Conservation (phyloP, 192 early-diverging fungal species). For the Podila clonocystis region DNA sequence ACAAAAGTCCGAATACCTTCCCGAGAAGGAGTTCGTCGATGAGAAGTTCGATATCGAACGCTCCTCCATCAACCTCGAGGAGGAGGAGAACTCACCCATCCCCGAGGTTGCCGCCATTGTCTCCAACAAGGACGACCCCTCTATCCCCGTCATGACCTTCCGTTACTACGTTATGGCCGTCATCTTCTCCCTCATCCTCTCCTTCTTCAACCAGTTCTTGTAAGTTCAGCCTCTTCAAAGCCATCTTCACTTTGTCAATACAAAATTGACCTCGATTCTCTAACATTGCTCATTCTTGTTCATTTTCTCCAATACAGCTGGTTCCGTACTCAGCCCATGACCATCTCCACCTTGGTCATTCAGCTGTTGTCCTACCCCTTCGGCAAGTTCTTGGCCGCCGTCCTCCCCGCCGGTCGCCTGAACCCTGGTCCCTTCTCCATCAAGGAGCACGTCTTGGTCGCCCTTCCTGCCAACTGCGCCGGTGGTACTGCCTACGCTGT, state of each 20-base stretch:
- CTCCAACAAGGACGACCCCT: conserved; percentile 34
- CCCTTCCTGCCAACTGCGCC: too few relatives aligned
- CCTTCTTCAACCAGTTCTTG: too few relatives aligned
- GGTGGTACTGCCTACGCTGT: too few relatives aligned
- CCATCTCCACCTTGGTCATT: conserved; percentile 21
- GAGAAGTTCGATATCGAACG: conserved; percentile 3
- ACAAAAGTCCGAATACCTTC: neutral
- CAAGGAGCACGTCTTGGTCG: too few relatives aligned
- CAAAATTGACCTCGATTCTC: neutral
- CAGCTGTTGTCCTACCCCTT: conserved; percentile 22
- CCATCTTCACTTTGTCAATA: neutral
- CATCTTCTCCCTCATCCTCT: conserved; percentile 7
- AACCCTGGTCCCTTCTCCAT: conserved; percentile 57
- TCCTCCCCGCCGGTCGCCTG: conserved; percentile 62
- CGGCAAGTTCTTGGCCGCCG: conserved; percentile 19
- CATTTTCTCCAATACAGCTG: neutral
- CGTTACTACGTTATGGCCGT: conserved; percentile 54
- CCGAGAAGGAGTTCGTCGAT: neutral
- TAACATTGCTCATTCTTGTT: conserved; percentile 41
- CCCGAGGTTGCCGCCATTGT: conserved; percentile 16
- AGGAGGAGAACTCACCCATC: conserved; percentile 19
- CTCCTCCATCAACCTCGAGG: conserved; percentile 5
- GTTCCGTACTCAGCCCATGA: conserved; percentile 19
- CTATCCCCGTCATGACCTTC: conserved; percentile 53
- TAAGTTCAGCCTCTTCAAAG: neutral